phyloP scores from a whole-genome alignment of 2,329 filamentous ascomycete species.

The Colletotrichum neosansevieriae region DNA sequence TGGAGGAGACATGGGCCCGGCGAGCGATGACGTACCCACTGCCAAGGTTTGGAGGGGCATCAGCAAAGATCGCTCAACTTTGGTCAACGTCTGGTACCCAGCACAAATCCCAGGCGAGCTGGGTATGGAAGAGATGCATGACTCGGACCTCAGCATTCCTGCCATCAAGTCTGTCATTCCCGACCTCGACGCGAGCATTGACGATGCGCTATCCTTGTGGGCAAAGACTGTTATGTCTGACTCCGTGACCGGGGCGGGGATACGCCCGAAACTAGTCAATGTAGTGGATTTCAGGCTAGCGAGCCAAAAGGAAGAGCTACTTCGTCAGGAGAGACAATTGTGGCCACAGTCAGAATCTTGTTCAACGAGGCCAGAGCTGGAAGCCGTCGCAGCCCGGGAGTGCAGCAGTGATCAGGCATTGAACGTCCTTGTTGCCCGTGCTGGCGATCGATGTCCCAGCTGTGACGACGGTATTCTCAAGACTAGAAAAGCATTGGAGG shows the following conservation, averaged over 20 bases:
- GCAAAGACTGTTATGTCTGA: conserved; percentile 45
- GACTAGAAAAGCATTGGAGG: conserved; percentile 82
- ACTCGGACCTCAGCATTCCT: conserved; percentile 59
- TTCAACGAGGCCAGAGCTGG: conserved; percentile 9
- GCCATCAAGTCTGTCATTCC: conserved; percentile 75
- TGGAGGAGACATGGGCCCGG: conserved; percentile 9
- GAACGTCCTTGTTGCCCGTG: conserved; percentile 73
- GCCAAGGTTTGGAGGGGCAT: conserved; percentile 71
- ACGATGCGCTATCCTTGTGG: conserved; percentile 69
- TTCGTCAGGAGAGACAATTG: conserved; percentile 24
- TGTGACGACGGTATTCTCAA: conserved; percentile 74
- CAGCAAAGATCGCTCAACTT: conserved; percentile 73
- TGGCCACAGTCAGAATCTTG: conserved; percentile 4
- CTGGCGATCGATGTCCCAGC: conserved; percentile 79
- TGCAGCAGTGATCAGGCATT: conserved; percentile 55
- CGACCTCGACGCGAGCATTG: conserved; percentile 78
- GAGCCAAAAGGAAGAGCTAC: conserved; percentile 44
- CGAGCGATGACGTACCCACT: conserved; percentile 44
- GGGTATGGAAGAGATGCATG: conserved; percentile 12
- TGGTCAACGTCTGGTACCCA: conserved; percentile 78
- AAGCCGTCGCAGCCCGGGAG: conserved; percentile 44
- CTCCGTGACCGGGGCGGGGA: conserved; percentile 42
- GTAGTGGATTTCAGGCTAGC: conserved; percentile 50
- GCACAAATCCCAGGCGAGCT: conserved; percentile 36
- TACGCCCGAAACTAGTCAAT: conserved; percentile 47